Conservation (phyloP, 495 filamentous ascomycete species). For the Tuber brumale region DNA sequence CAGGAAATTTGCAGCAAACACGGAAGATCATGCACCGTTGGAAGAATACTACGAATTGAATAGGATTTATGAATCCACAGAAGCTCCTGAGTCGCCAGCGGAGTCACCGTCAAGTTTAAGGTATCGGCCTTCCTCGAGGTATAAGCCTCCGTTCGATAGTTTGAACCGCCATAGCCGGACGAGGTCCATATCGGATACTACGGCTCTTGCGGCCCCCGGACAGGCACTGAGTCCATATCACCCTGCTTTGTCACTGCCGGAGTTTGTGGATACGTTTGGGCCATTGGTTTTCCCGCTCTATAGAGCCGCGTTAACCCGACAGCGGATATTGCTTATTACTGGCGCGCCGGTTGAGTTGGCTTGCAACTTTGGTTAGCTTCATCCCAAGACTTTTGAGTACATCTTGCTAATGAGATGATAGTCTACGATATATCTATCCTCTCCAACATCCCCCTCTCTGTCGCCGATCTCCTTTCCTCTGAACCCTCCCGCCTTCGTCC, state of each 20-base stretch:
- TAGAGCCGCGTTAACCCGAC: conserved; percentile 77
- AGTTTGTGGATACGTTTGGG: conserved; percentile 73
- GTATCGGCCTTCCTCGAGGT: conserved; percentile 47
- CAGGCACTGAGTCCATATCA: conserved; percentile 65
- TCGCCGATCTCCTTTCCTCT: conserved; percentile 56
- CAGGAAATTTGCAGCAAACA: conserved; percentile 52
- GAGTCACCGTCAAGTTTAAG: conserved; percentile 49
- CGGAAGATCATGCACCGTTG: conserved; percentile 54
- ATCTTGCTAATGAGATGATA: conserved; percentile 40
- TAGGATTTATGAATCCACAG: conserved; percentile 50
- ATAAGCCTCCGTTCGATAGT: conserved; percentile 30
- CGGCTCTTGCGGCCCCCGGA: conserved; percentile 57
- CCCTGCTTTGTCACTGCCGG: conserved; percentile 72
- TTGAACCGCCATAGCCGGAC: conserved; percentile 49
- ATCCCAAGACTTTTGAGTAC: not conserved
- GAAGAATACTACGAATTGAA: conserved; percentile 74
- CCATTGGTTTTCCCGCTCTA: conserved; percentile 86
- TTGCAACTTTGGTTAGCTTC: conserved; percentile 74
- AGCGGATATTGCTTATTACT: conserved; percentile 76
- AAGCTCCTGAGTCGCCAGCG: conserved; percentile 52
- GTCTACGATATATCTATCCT: conserved; percentile 92
- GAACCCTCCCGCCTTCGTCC: conserved; percentile 65
- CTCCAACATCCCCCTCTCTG: conserved; percentile 64
- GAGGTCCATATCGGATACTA: conserved; percentile 56
- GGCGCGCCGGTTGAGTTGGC: conserved; percentile 75